A percentile compares a stretch with the other conserved stretches of the same genome.
phyloP scores from a whole-genome alignment of 441 rosid species.

The Rhodomyrtus psidioides region DNA sequence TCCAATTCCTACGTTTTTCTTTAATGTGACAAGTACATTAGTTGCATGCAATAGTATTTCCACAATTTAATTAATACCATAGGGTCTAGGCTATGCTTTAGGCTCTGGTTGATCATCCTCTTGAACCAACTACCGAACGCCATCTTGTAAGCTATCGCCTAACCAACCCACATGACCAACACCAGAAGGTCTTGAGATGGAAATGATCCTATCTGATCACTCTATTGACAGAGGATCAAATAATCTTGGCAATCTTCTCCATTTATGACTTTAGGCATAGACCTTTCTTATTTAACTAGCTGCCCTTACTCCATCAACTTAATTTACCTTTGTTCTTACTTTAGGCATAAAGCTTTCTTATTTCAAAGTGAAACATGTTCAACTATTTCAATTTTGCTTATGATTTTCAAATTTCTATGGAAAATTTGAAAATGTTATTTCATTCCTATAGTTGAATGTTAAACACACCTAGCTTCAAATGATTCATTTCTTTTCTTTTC shows the following conservation, averaged over 20 bases:
- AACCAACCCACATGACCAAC: neutral
- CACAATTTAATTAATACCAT: neutral
- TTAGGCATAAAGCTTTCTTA: neutral
- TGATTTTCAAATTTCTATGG: neutral
- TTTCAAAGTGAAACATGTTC: neutral
- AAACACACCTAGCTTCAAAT: neutral
- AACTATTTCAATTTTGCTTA: neutral
- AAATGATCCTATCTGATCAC: neutral
- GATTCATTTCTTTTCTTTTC: neutral
- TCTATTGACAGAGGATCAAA: neutral
- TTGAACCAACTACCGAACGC: neutral
- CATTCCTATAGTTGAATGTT: neutral
- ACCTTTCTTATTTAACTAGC: neutral
- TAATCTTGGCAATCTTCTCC: neutral
- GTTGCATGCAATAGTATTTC: neutral
- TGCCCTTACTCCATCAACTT: neutral
- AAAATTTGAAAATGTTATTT: too few relatives aligned
- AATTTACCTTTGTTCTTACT: neutral
- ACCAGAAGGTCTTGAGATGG: neutral
- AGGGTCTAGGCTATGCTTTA: neutral
- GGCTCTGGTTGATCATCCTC: neutral
- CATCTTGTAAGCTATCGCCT: neutral
- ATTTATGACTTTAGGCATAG: neutral
- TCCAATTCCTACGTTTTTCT: neutral
- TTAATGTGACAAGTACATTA: neutral